These are phyloP conservation scores for Fusarium haematococcum DNA, from an alignment of 2,329 filamentous ascomycete species.

Conservation along the genomic window DNA sequence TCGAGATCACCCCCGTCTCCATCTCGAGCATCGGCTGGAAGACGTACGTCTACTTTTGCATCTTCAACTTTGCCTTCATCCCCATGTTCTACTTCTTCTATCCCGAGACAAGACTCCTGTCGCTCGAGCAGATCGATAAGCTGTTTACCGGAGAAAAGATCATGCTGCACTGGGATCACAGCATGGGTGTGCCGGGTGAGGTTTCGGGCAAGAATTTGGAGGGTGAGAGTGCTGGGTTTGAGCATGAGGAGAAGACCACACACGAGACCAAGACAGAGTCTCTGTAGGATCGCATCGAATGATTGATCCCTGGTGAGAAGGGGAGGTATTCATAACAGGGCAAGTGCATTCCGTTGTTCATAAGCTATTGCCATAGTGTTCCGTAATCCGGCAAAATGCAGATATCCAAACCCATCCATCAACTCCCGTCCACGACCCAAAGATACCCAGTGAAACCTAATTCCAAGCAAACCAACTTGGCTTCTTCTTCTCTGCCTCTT, in stretches of 20 bases:
- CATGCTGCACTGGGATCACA: constrained; percentile 47
- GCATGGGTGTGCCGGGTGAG: constrained; percentile 49
- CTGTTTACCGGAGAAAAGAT: constrained; percentile 51
- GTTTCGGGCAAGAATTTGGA: constrained; percentile 28
- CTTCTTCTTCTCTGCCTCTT: constrained; percentile 41
- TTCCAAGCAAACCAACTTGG: constrained; percentile 38
- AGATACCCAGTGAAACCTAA: neutral
- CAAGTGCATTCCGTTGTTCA: neutral
- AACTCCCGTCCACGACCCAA: neutral
- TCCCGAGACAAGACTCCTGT: constrained; percentile 60
- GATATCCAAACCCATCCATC: neutral
- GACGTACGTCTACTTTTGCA: constrained; percentile 53
- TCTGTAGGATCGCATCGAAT: neutral
- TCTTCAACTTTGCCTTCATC: constrained; percentile 53
- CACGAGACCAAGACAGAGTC: constrained; percentile 20
- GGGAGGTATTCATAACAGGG: neutral
- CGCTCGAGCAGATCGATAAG: constrained; percentile 62
- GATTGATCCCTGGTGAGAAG: neutral
- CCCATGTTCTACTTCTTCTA: constrained; percentile 62
- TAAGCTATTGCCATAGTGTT: neutral
- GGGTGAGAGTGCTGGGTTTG: constrained; percentile 24
- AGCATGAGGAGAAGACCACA: constrained; percentile 37
- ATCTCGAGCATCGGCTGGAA: constrained; percentile 53
- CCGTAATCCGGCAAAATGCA: neutral
- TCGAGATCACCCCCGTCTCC: constrained; percentile 53